Evolutionary conservation across 192 early-diverging fungal genomes (phyloP), one percentile per base, ranked within the genome.

Genomic region (Piromyces sp.): DNA sequence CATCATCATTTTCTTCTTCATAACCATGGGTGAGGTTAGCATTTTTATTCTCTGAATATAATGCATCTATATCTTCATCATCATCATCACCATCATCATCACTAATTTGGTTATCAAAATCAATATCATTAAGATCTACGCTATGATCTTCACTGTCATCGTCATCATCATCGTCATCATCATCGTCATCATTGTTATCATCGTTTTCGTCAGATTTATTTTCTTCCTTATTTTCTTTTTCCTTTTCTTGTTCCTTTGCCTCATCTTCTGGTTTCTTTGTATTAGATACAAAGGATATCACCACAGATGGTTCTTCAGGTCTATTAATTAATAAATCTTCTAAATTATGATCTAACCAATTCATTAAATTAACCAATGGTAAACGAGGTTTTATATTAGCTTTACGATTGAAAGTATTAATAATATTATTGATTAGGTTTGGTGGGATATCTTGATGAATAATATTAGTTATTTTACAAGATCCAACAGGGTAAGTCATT

Each of bases 311-410:
- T n/a, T 84, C 84, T 28, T 86, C 81, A 28, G 80, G 80, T 9
- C 11, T n/a, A 36, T 85, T 82, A 3, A 78, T 58, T 22, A 88
- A 83, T 82, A 91, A 85, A 26, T 81, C 81, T 36, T 88, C 87
- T 79, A 93, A 88, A 22, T 93, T 86, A 58, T 85, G 83, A 82
- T 94, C 94, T 5, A 94, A 84, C 87, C 87, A 90, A 51, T 87
- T 86, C 38, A 85, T 38, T 80, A 85, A 88, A 83, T 80, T 83
- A 85, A 89, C 42, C 30, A 91, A 83, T 16, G 80, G 11, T 36
- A 78, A 30, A 29, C 30, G 80, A 36, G 80, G 30, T 12, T 68
- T 85, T 42, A 84, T 83, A 81, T 83, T 33, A 36, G 81, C 31
- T 82, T 83, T 79, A 38, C 87, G 22, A 79, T 84, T 30, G 42